Evolutionary conservation across 176 grass and related monocot genomes (phyloP).

Genomic region (Paspalum vaginatum): DNA sequence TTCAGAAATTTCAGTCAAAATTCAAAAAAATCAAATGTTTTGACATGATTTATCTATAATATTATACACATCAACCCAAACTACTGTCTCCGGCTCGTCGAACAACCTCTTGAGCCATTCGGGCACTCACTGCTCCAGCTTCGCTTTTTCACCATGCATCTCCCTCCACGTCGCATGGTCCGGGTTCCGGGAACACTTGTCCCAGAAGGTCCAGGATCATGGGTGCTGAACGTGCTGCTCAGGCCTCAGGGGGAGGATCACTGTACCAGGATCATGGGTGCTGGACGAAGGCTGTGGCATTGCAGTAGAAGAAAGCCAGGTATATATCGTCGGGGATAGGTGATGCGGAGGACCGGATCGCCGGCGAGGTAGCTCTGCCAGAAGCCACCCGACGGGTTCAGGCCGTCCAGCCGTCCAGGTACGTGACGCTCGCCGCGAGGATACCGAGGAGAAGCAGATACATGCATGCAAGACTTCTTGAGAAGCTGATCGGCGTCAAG

Average conservation of each 20-base stretch:
- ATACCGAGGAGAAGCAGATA: conserved; percentile 48
- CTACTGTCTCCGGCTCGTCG: neutral
- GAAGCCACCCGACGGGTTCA: conserved; percentile 38
- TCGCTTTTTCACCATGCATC: neutral
- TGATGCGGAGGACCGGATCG: conserved; percentile 44
- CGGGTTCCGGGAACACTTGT: neutral
- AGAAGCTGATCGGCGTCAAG: neutral
- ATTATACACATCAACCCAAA: no score
- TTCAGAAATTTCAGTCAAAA: no score
- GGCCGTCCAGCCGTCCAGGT: conserved; percentile 33
- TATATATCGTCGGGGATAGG: conserved; percentile 22
- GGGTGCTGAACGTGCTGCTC: conserved; percentile 41
- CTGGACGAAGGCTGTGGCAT: conserved; percentile 52
- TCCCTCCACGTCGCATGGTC: neutral
- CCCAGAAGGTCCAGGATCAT: conserved; percentile 57
- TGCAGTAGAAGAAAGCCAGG: conserved; percentile 54
- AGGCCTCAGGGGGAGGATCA: no score
- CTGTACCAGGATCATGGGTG: no score
- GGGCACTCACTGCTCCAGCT: neutral
- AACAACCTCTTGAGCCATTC: neutral
- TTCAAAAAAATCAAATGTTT: no score
- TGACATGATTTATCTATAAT: no score
- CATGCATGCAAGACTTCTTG: conserved; percentile 44
- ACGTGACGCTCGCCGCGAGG: conserved; percentile 41
- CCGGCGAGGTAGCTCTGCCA: conserved; percentile 39